These are phyloP conservation scores for Ophiostoma tasmaniense DNA, from an alignment of 2,329 filamentous ascomycete species.

Conservation along the genomic window DNA sequence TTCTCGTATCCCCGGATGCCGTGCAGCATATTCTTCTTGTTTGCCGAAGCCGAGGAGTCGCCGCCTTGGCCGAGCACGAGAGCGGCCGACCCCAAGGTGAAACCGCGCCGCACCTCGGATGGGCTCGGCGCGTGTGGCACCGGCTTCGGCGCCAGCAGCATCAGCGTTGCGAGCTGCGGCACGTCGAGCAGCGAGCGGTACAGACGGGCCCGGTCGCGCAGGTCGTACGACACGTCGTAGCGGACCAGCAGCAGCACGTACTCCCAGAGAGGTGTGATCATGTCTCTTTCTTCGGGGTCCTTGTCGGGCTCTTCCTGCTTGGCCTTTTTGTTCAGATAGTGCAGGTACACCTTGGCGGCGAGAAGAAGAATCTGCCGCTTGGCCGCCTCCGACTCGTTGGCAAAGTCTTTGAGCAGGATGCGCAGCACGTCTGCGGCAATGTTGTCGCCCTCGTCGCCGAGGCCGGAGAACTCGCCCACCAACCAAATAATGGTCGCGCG, in stretches of 20 bases:
- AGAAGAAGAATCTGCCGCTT: conserved; percentile 88
- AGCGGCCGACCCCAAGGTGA: conserved; percentile 75
- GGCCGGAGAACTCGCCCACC: conserved; percentile 83
- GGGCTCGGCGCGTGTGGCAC: conserved; percentile 85
- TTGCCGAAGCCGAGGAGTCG: neutral
- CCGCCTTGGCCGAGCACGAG: conserved; percentile 72
- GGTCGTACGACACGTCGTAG: conserved; percentile 91
- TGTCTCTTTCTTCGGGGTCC: conserved; percentile 36
- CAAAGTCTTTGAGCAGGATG: conserved; percentile 71
- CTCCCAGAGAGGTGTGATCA: conserved; percentile 70
- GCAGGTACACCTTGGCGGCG: conserved; percentile 92
- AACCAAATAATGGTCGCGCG: conserved; percentile 96
- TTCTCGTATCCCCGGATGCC: conserved; percentile 70
- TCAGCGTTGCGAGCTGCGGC: conserved; percentile 79
- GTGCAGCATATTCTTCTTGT: conserved; percentile 24
- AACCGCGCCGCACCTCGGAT: conserved; percentile 70
- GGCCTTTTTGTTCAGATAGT: conserved; percentile 59
- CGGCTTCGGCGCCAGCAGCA: conserved; percentile 88
- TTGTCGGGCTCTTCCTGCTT: conserved; percentile 14
- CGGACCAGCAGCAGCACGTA: conserved; percentile 78
- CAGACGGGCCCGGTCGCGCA: conserved; percentile 81
- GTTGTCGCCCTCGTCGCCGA: conserved; percentile 79
- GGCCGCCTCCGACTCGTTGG: conserved; percentile 72
- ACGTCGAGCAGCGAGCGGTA: conserved; percentile 77
- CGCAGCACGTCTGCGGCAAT: conserved; percentile 88